Evolutionary conservation across 2,329 filamentous ascomycete genomes (phyloP).

Genomic region (Xylariales sp.): DNA sequence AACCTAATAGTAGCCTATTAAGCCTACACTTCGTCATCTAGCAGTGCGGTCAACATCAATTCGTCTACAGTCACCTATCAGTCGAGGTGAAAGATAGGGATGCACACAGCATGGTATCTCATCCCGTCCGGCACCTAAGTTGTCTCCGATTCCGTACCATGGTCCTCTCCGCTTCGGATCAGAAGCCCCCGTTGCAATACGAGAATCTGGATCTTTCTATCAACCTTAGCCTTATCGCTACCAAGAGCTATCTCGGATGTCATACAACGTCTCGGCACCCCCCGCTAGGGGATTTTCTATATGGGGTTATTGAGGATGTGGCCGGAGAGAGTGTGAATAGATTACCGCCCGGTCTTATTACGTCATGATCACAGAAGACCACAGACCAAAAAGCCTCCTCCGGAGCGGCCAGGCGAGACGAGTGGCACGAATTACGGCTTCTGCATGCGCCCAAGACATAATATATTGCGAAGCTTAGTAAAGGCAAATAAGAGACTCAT

Average conservation of each 20-base stretch:
- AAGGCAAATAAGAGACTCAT: conserved; percentile 5
- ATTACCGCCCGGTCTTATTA: conserved; percentile 6
- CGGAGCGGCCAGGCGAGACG: conserved; percentile 7
- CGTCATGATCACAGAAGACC: conserved; percentile 12
- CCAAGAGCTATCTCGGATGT: conserved; percentile 9
- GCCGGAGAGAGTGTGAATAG: conserved; percentile 4
- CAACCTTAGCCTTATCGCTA: conserved; percentile 20
- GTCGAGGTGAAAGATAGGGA: background rate
- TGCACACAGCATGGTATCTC: background rate
- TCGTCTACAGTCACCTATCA: background rate
- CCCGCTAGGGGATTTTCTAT: background rate
- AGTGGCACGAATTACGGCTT: conserved; percentile 4
- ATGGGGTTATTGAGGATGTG: conserved; percentile 10
- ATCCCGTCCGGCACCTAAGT: background rate
- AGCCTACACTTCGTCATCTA: conserved; percentile 1
- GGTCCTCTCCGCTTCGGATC: background rate
- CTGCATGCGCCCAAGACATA: background rate
- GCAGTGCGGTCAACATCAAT: background rate
- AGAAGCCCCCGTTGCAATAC: conserved; percentile 1
- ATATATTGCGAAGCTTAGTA: background rate
- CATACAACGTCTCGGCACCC: conserved; percentile 1
- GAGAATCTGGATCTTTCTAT: conserved; percentile 18
- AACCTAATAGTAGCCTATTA: background rate
- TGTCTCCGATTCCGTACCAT: conserved; percentile 3
- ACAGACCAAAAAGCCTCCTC: background rate